phyloP scores from a whole-genome alignment of 164 flowering plant species.

The Chloranthus sessilifolius region DNA sequence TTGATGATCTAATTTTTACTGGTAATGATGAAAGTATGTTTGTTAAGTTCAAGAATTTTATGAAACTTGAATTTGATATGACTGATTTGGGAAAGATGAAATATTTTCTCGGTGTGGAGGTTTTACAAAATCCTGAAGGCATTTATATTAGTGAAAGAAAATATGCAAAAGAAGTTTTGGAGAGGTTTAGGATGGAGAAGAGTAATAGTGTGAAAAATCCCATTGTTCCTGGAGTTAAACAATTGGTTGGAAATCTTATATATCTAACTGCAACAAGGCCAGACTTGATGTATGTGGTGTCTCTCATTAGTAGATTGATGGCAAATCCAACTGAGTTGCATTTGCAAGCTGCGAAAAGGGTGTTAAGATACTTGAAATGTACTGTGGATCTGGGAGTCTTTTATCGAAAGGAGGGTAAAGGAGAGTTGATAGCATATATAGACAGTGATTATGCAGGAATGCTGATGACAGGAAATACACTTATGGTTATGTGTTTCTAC shows the following conservation, averaged over 20 bases:
- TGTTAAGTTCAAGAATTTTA: background rate
- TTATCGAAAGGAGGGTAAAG: background rate
- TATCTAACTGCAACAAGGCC: too few species aligned
- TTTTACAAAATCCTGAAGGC: background rate
- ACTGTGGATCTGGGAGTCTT: background rate
- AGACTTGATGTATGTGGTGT: too few species aligned
- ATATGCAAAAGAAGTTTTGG: background rate
- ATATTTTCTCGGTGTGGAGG: background rate
- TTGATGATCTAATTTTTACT: background rate
- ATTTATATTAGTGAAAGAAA: background rate
- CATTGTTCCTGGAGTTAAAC: too few species aligned
- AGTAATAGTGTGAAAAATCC: too few species aligned
- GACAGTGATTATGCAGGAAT: conserved; percentile 12
- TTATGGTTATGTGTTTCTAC: background rate
- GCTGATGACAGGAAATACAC: conserved; percentile 9
- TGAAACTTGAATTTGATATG: background rate
- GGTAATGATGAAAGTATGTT: background rate
- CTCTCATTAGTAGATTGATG: too few species aligned
- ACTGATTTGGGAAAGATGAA: background rate
- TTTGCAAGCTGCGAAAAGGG: background rate
- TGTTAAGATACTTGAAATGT: conserved; percentile 1
- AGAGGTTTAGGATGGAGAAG: background rate
- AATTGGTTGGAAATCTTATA: too few species aligned
- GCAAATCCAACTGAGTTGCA: background rate
- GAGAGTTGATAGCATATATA: background rate